Conservation (phyloP, 768 basidiomycete genomes). For the Candolleomyces eurysporus region DNA sequence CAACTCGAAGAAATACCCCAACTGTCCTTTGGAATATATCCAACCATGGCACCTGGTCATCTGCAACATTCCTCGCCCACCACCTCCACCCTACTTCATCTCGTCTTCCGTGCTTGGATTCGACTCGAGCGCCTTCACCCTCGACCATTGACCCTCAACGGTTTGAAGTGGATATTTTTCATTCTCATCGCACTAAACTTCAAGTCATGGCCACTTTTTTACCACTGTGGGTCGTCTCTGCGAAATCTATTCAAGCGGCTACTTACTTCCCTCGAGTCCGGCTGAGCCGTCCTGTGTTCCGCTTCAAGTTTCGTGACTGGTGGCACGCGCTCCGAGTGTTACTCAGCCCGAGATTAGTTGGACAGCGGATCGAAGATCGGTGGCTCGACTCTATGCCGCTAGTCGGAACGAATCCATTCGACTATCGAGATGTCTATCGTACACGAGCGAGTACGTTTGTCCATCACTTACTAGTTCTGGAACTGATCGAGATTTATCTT, state of each 20-base stretch:
- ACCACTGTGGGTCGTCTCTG: constrained; percentile 54
- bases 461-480: not conserved
- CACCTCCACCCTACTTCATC: too few species aligned
- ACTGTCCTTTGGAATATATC: too few species aligned
- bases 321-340: constrained; percentile 30
- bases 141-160: not conserved
- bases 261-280: constrained; percentile 32
- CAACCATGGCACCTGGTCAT: too few species aligned
- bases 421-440: constrained; percentile 35
- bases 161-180: constrained; percentile 38
- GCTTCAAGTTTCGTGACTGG: constrained; percentile 29
- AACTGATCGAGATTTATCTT: not conserved
- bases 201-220: constrained; percentile 61
- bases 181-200: constrained; percentile 56
- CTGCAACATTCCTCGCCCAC: too few species aligned
- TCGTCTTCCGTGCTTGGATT: not conserved
- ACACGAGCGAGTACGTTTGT: constrained; percentile 48
- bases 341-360: constrained; percentile 41
- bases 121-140: not conserved
- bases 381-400: constrained; percentile 52
- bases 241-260: not conserved
- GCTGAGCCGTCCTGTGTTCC: constrained; percentile 49
- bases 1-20: too few species aligned
- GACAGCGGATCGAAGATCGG: constrained; percentile 31
- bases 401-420: constrained; percentile 58